Percentiles rank a stretch among this genome's conserved stretches.
phyloP scores from a whole-genome alignment of 2,329 filamentous ascomycete genomes.

The Ophiostoma triangulosporum region DNA sequence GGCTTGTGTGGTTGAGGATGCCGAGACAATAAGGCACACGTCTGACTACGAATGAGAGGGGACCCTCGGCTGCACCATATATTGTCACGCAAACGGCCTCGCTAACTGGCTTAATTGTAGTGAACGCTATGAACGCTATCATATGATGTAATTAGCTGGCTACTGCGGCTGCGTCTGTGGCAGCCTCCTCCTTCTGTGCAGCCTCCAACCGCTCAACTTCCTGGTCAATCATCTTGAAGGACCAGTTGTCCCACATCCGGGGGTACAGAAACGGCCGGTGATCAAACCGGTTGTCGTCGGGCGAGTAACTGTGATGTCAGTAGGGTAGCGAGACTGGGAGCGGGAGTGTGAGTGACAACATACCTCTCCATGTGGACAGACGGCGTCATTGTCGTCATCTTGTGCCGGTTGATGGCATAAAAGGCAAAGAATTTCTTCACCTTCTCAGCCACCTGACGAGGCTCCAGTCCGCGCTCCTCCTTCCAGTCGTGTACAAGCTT shows the following conservation, averaged over 20 bases:
- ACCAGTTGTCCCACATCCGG: constrained; percentile 20
- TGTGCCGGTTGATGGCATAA: constrained; percentile 50
- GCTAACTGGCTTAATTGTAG: neutral
- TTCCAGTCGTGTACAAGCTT: constrained; percentile 34
- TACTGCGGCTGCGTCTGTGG: neutral
- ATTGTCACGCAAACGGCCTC: neutral
- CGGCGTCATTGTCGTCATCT: constrained; percentile 49
- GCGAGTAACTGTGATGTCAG: constrained; percentile 18
- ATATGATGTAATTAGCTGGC: neutral
- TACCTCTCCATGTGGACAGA: constrained; percentile 31
- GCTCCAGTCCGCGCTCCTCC: constrained; percentile 21
- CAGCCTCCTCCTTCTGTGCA: constrained; percentile 7
- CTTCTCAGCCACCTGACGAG: constrained; percentile 32
- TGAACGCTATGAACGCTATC: neutral
- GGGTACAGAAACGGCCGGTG: constrained; percentile 27
- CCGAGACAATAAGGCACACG: constrained; percentile 10
- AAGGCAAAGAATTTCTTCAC: constrained; percentile 34
- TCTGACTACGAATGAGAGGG: constrained; percentile 5
- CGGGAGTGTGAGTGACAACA: no score
- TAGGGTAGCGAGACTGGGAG: no score
- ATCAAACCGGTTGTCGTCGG: constrained; percentile 31
- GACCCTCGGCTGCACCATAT: neutral
- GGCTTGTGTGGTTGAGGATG: constrained; percentile 14
- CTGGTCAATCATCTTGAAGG: constrained; percentile 22
- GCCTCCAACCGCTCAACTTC: constrained; percentile 19